These are phyloP conservation scores for Trichosanthes cucumerina DNA, from an alignment of 306 rosid species.

Conservation along the genomic window DNA sequence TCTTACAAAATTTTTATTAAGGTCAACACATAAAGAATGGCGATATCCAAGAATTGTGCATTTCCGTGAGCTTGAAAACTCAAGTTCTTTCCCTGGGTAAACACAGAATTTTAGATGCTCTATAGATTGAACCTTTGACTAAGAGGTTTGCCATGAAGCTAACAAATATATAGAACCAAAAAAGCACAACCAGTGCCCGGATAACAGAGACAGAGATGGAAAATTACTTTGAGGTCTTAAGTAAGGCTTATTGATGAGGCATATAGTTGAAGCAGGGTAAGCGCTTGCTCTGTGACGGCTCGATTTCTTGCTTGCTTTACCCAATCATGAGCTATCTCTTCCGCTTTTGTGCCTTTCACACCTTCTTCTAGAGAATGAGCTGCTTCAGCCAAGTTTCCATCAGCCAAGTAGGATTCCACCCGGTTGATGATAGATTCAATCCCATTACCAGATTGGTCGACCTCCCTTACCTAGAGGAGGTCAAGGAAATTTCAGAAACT, in stretches of 20 bases:
- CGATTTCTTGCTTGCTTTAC: constrained; percentile 70
- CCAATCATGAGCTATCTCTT: constrained; percentile 63
- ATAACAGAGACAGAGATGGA: background rate
- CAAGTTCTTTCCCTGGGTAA: constrained; percentile 10
- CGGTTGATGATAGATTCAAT: constrained; percentile 73
- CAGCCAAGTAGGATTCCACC: constrained; percentile 70
- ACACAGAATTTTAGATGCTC: background rate
- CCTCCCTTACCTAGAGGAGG: constrained; percentile 58
- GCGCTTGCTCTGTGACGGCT: constrained; percentile 93
- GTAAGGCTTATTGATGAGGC: constrained; percentile 66
- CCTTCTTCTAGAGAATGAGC: constrained; percentile 82
- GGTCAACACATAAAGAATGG: constrained; percentile 2
- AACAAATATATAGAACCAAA: background rate
- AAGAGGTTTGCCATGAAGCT: background rate
- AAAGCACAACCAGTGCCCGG: background rate
- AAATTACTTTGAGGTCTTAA: constrained; percentile 13
- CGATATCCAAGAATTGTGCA: background rate
- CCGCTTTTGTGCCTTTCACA: constrained; percentile 64
- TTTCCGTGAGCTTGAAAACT: background rate
- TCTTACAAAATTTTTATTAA: background rate
- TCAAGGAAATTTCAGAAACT: constrained; percentile 4
- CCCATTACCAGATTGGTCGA: constrained; percentile 66
- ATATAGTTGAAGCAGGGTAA: constrained; percentile 66
- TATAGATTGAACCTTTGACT: background rate
- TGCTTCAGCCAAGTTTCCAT: constrained; percentile 81